Evolutionary conservation across 345 rosid species (phyloP).

Genomic region (Sisymbrium irio): DNA sequence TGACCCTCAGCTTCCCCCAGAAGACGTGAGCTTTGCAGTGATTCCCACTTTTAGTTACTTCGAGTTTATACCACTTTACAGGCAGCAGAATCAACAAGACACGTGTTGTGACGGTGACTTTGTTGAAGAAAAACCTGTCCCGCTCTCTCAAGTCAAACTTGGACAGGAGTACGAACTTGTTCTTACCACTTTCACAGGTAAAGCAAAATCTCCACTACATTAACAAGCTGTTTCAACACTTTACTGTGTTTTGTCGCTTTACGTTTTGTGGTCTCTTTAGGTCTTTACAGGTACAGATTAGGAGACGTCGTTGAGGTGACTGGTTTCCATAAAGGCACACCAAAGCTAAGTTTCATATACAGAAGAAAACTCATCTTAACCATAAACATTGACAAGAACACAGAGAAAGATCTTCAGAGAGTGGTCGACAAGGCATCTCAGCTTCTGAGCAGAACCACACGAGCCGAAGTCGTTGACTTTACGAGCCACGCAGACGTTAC

Average conservation of each 20-base stretch:
- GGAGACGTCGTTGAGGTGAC: slow-evolving; percentile 93
- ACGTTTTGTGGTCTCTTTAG: slow-evolving; percentile 42
- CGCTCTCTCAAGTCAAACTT: slow-evolving; percentile 66
- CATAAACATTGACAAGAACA: slow-evolving; percentile 92
- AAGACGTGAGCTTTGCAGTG: slow-evolving; percentile 72
- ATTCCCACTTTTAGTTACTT: slow-evolving; percentile 86
- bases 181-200: slow-evolving; percentile 96
- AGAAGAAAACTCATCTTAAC: slow-evolving; percentile 78
- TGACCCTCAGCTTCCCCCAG: slow-evolving; percentile 69
- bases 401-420: slow-evolving; percentile 83
- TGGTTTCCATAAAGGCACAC: slow-evolving; percentile 72
- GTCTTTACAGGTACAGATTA: slow-evolving; percentile 72
- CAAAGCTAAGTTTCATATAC: slow-evolving; percentile 83
- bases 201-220: background rate
- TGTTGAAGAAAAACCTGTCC: slow-evolving; percentile 71
- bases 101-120: slow-evolving; percentile 42
- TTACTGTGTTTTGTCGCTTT: background rate
- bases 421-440: slow-evolving; percentile 69
- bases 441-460: slow-evolving; percentile 41
- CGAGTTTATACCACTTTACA: slow-evolving; percentile 81
- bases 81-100: slow-evolving; percentile 41
- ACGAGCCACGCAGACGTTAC: slow-evolving; percentile 73
- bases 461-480: slow-evolving; percentile 77
- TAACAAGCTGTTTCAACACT: background rate
- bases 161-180: slow-evolving; percentile 85